Evolutionary conservation across 2,329 filamentous ascomycete genomes (phyloP), one percentile per base, ranked within the genome.

Genomic region (Talaromyces sp.): DNA sequence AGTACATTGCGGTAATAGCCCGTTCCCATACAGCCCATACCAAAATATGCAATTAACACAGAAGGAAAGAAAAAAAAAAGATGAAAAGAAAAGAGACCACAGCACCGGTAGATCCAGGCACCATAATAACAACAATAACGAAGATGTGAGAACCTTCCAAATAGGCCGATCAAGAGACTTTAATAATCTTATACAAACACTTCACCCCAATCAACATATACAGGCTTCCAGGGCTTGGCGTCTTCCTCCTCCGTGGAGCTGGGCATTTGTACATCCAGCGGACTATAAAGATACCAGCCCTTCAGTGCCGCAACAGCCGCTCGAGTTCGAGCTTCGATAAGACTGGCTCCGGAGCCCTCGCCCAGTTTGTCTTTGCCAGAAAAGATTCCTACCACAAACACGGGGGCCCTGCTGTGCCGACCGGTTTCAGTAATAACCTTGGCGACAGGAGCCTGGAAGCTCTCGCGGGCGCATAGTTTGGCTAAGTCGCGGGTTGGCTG

Each of bases 231-330:
- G 5, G 84, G 81, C 69, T 79, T 79, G 51, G 86, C 85, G 54
- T 81, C 83, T 65, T 85, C 81, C 59, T 83, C 80, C 67, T 89
- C 82, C 79, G 85, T 89, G 65, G 90, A 87, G 72, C 89, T 91
- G 28, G 89, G 89, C 64, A 91, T 81, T 62, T 83, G 82, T 56
- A 87, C 84, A 65, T 85, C 78, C 68, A 84, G 72, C 1, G 95
- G 94, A 74, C 88, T 93, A 81, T 99, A 99, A 59, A 99, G 82
- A 77, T 99, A 99, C 95, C 95, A 99, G 5, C 89, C 84, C 82
- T 96, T 96, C 72, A 99, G 82, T 18, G 92, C 88, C 65, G 89
- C 88, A 70, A 96, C 93, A 42, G 91, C 87, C 23, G 95, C 95
- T 74, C 91, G 85, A 65, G 85, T 83, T 65, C 91, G 86, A 34